phyloP scores from a whole-genome alignment of 1,284 basidiomycete species.

The Pseudozyma thailandica region DNA sequence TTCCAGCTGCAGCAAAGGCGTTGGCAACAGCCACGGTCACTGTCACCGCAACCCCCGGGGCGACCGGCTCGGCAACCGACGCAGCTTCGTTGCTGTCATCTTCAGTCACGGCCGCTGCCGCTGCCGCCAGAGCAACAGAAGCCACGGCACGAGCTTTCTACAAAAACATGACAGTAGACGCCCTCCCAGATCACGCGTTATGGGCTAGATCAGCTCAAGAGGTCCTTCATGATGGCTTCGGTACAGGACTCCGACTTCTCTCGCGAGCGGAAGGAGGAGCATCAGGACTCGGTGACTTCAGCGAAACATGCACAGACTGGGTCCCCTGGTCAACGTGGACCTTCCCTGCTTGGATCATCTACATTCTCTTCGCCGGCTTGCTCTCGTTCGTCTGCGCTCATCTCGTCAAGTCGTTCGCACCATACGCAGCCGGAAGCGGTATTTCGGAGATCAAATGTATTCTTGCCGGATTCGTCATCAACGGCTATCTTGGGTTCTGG shows the following conservation, averaged over 20 bases:
- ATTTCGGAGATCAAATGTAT: constrained; percentile 99
- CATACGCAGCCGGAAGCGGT: constrained; percentile 95
- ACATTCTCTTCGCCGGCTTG: constrained; percentile 81
- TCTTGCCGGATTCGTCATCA: constrained; percentile 94
- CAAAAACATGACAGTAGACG: constrained; percentile 37
- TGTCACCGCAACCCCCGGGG: constrained; percentile 19
- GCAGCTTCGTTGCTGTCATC: constrained; percentile 6
- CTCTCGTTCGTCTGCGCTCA: constrained; percentile 73
- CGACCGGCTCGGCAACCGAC: background rate
- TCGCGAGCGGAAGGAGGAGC: constrained; percentile 23
- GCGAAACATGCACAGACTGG: constrained; percentile 90
- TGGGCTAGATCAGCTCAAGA: constrained; percentile 28
- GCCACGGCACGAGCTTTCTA: constrained; percentile 6
- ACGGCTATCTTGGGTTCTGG: constrained; percentile 88
- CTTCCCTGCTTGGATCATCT: constrained; percentile 82
- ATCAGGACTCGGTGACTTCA: constrained; percentile 26
- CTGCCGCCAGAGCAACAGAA: constrained; percentile 4
- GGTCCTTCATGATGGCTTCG: constrained; percentile 73
- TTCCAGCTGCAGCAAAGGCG: constrained; percentile 44
- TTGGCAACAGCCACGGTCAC: constrained; percentile 38
- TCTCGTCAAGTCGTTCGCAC: constrained; percentile 87
- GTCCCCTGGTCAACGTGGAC: constrained; percentile 85
- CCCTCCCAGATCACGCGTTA: constrained; percentile 16
- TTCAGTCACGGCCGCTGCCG: constrained; percentile 14
- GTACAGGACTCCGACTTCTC: constrained; percentile 22